Evolutionary conservation across 208 protist species (phyloP).

Genomic region (Crithidia bombi): DNA sequence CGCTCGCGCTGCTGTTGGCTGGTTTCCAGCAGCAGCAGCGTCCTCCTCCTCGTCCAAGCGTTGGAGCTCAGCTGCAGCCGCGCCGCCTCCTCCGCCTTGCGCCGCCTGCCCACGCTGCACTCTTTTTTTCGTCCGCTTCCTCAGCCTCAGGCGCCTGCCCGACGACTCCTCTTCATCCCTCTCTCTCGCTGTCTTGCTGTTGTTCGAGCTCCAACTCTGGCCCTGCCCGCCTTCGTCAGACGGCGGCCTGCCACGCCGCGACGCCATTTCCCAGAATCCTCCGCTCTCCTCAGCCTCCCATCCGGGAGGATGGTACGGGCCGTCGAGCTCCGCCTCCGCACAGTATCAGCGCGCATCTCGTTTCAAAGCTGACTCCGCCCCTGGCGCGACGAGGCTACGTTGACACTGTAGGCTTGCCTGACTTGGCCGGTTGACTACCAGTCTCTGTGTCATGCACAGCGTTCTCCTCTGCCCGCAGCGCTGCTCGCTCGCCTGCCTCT

Average conservation of each 20-base stretch:
- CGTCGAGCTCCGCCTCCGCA: conserved; percentile 21
- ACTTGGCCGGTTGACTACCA: background rate
- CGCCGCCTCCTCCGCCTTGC: conserved; percentile 11
- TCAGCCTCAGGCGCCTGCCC: conserved; percentile 1
- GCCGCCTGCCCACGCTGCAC: conserved; percentile 9
- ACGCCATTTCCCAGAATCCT: conserved; percentile 19
- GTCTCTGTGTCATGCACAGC: background rate
- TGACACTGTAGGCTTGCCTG: background rate
- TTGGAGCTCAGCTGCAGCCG: conserved; percentile 17
- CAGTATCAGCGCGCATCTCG: conserved; percentile 8
- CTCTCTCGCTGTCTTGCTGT: conserved; percentile 7
- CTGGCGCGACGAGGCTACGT: background rate
- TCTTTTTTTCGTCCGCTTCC: conserved; percentile 11
- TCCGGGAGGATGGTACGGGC: conserved; percentile 2
- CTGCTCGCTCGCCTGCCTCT: conserved; percentile 11
- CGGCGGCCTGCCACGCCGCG: conserved; percentile 11
- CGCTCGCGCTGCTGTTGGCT: background rate
- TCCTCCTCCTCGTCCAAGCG: conserved; percentile 1
- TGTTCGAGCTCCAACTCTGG: conserved; percentile 3
- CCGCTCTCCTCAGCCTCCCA: conserved; percentile 12
- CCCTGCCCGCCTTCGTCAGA: conserved; percentile 10
- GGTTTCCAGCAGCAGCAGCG: no score
- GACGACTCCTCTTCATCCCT: no score
- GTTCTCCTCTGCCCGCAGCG: conserved; percentile 10
- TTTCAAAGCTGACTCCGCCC: conserved; percentile 8